Evolutionary conservation across 352 stramenopile genomes (phyloP).

Genomic region (Globisporangium radiosum): DNA sequence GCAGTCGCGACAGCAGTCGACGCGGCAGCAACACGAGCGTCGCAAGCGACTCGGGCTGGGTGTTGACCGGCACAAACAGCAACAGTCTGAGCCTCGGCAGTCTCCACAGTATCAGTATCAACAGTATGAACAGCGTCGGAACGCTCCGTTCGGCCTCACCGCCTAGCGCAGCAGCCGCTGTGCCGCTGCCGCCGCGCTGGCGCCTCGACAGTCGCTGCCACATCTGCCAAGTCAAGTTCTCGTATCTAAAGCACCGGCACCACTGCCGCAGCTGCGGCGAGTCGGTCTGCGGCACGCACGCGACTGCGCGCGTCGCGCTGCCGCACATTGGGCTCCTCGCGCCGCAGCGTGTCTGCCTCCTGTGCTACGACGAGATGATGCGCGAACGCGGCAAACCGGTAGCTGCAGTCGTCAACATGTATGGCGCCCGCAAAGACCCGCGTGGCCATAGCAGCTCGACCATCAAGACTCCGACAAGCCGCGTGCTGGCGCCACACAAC

Average conservation of each 20-base stretch:
- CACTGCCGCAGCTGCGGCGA: constrained; percentile 86
- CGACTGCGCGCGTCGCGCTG: constrained; percentile 56
- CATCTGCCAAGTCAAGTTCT: constrained; percentile 83
- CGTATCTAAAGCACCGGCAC: constrained; percentile 79
- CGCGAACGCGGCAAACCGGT: constrained; percentile 63
- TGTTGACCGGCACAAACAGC: constrained; percentile 3
- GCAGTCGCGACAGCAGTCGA: background rate
- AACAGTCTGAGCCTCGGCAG: background rate
- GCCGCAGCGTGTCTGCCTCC: constrained; percentile 70
- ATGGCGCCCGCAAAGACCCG: background rate
- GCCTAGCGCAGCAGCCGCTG: constrained; percentile 5
- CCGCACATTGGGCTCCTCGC: constrained; percentile 48
- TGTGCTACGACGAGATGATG: constrained; percentile 68
- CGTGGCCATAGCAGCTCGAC: too few species aligned
- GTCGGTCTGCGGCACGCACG: constrained; percentile 82
- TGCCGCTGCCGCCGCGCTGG: constrained; percentile 60
- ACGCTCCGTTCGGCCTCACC: constrained; percentile 24
- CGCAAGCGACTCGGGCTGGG: constrained; percentile 3
- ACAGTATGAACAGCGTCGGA: constrained; percentile 11
- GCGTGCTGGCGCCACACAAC: too few species aligned
- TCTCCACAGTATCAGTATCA: background rate
- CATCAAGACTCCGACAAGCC: too few species aligned
- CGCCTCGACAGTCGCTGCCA: constrained; percentile 71
- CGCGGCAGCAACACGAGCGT: background rate
- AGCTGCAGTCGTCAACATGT: constrained; percentile 73